Conservation (phyloP, 176 grass and related monocot genomes). For the Dactylis glomerata region DNA sequence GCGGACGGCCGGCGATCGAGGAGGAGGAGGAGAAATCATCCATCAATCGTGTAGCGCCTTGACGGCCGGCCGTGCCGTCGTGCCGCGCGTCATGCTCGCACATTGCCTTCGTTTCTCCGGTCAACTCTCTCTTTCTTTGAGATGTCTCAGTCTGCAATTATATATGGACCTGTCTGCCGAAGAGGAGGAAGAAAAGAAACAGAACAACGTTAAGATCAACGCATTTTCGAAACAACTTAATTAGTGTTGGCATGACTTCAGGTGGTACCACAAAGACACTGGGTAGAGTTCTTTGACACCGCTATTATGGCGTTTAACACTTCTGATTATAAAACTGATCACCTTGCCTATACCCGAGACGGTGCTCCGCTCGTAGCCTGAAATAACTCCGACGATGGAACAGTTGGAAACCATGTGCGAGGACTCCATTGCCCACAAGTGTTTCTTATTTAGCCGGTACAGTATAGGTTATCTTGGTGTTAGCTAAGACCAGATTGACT, state of each 20-base stretch:
- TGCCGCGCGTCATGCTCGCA: slow-evolving; percentile 9
- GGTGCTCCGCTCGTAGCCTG: neutral
- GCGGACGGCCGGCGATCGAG: neutral
- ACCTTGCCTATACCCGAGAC: neutral
- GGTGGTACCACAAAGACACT: neutral
- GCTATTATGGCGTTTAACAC: neutral
- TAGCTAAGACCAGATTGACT: neutral
- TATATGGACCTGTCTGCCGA: too few relatives aligned
- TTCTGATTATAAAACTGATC: neutral
- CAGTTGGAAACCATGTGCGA: slow-evolving; percentile 12
- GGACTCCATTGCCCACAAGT: neutral
- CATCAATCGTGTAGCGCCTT: neutral
- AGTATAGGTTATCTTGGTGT: neutral
- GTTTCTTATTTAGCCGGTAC: neutral
- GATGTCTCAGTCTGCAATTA: too few relatives aligned
- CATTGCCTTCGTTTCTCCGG: neutral
- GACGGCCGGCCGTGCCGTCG: neutral
- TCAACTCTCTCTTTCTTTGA: slow-evolving; percentile 1
- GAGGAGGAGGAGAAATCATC: neutral
- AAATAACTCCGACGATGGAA: neutral
- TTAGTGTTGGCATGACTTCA: neutral
- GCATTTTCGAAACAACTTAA: neutral
- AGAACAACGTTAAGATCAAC: neutral
- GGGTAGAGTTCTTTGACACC: neutral
- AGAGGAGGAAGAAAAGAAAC: neutral